A percentile compares a stretch with the other conserved stretches of the same genome.
phyloP scores from a whole-genome alignment of 352 stramenopile species.

The Peronosclerospora sorghi region DNA sequence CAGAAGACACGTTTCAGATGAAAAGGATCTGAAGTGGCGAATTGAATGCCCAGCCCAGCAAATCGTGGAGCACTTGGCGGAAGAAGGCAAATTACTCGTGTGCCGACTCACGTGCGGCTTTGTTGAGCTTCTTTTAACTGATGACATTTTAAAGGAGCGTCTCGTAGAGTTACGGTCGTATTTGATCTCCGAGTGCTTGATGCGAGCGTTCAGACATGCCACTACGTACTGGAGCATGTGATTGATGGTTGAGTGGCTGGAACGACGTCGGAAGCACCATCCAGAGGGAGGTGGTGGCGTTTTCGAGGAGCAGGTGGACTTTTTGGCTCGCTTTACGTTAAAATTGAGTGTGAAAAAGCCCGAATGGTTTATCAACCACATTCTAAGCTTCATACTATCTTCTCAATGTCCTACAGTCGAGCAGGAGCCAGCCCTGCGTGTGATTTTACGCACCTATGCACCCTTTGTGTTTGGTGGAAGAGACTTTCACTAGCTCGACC shows the following conservation, averaged over 20 bases:
- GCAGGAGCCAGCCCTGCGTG: slow-evolving; percentile 18
- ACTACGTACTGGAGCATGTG: slow-evolving; percentile 27
- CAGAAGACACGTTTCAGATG: slow-evolving; percentile 3
- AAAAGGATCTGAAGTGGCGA: slow-evolving; percentile 22
- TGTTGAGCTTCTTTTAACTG: slow-evolving; percentile 27
- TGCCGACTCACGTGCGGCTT: slow-evolving; percentile 33
- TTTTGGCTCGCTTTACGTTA: slow-evolving; percentile 30
- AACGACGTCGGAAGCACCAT: slow-evolving; percentile 14
- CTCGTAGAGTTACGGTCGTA: slow-evolving; percentile 21
- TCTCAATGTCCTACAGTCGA: slow-evolving; percentile 16
- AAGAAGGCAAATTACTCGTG: slow-evolving; percentile 31
- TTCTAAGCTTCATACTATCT: slow-evolving; percentile 44
- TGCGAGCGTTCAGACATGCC: slow-evolving; percentile 33
- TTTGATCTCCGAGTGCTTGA: slow-evolving; percentile 36
- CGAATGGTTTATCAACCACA: slow-evolving; percentile 65
- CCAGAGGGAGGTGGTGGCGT: neutral
- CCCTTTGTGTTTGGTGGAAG: slow-evolving; percentile 38
- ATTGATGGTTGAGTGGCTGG: slow-evolving; percentile 24
- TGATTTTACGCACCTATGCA: slow-evolving; percentile 33
- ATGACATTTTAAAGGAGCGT: slow-evolving; percentile 19
- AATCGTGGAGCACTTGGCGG: slow-evolving; percentile 37
- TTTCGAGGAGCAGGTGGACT: slow-evolving; percentile 26
- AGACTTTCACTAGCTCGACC: slow-evolving; percentile 5
- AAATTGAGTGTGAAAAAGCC: slow-evolving; percentile 53
- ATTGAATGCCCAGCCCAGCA: slow-evolving; percentile 34